Conservation (phyloP, 352 stramenopile species). For the Globisporangium cylindrosporum region DNA sequence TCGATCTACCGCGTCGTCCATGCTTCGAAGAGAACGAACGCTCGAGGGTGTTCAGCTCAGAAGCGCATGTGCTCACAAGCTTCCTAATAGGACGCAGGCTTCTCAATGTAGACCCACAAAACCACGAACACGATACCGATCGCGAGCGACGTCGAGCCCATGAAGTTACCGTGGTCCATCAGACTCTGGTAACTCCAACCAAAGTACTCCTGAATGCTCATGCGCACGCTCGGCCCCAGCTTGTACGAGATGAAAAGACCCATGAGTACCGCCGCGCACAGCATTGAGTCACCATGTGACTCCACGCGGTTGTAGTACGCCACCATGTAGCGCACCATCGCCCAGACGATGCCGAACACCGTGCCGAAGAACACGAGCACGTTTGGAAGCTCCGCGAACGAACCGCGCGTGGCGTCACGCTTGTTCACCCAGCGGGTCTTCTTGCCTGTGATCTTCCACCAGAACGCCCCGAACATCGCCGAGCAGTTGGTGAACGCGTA, state of each 20-base stretch:
- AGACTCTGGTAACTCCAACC: constrained; percentile 87
- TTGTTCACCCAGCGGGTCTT: constrained; percentile 75
- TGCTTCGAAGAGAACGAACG: too few relatives aligned
- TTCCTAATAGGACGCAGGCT: constrained; percentile 32
- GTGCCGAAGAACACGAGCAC: constrained; percentile 77
- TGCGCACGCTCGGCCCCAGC: constrained; percentile 72
- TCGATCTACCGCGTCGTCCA: neutral
- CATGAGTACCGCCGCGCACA: constrained; percentile 68
- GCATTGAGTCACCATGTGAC: constrained; percentile 73
- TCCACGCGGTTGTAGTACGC: constrained; percentile 71
- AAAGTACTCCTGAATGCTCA: constrained; percentile 88
- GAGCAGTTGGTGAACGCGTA: constrained; percentile 83
- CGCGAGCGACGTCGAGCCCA: constrained; percentile 77
- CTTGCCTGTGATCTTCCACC: constrained; percentile 79
- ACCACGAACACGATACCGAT: constrained; percentile 82
- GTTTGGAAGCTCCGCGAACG: constrained; percentile 75
- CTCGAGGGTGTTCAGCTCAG: neutral
- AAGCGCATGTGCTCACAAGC: neutral
- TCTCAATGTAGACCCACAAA: constrained; percentile 82
- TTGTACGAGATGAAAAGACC: constrained; percentile 77
- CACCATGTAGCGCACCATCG: constrained; percentile 78
- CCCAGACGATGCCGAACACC: constrained; percentile 74
- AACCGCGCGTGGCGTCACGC: constrained; percentile 54
- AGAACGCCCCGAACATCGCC: constrained; percentile 70
- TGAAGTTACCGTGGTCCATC: constrained; percentile 87